Conservation (phyloP, 2,329 filamentous ascomycete genomes). For the Xylariaceae sp. region DNA sequence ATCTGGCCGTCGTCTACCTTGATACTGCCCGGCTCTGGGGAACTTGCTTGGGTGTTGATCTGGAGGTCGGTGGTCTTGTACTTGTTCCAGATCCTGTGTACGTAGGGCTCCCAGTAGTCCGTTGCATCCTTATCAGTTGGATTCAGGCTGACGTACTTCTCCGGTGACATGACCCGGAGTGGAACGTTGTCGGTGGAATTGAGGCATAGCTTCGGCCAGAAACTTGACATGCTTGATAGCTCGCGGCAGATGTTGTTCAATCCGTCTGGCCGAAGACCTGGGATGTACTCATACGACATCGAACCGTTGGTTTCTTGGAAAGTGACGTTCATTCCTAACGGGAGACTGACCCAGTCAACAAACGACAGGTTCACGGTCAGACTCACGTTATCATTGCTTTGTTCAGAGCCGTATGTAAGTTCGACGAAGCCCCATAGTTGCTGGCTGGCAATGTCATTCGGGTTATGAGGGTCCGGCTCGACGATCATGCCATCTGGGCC, state of each 20-base stretch:
- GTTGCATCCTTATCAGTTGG: slow-evolving; percentile 15
- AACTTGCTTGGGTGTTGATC: slow-evolving; percentile 38
- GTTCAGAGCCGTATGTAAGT: slow-evolving; percentile 8
- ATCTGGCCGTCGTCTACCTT: slow-evolving; percentile 16
- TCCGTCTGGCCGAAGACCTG: slow-evolving; percentile 34
- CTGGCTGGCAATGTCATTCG: slow-evolving; percentile 6
- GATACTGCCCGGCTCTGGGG: slow-evolving; percentile 4
- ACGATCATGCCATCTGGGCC: background rate
- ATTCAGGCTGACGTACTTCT: slow-evolving; percentile 31
- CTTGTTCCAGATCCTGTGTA: slow-evolving; percentile 38
- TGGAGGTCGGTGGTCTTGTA: slow-evolving; percentile 34
- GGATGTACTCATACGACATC: slow-evolving; percentile 28
- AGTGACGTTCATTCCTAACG: slow-evolving; percentile 42
- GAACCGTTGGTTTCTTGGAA: slow-evolving; percentile 27
- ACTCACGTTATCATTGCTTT: slow-evolving; percentile 27
- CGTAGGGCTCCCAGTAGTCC: slow-evolving; percentile 40
- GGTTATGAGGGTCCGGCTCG: slow-evolving; percentile 18
- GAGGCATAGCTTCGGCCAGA: slow-evolving; percentile 39
- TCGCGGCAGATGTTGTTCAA: slow-evolving; percentile 36
- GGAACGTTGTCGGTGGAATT: slow-evolving; percentile 30
- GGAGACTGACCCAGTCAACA: slow-evolving; percentile 46
- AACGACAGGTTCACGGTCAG: slow-evolving; percentile 44
- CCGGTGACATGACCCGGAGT: slow-evolving; percentile 41
- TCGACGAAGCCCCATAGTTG: slow-evolving; percentile 16
- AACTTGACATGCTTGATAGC: slow-evolving; percentile 31